Percentiles rank a stretch among this genome's conserved stretches.
Evolutionary conservation across 495 filamentous ascomycete genomes (phyloP).

Genomic region (Penicillium arizonense): DNA sequence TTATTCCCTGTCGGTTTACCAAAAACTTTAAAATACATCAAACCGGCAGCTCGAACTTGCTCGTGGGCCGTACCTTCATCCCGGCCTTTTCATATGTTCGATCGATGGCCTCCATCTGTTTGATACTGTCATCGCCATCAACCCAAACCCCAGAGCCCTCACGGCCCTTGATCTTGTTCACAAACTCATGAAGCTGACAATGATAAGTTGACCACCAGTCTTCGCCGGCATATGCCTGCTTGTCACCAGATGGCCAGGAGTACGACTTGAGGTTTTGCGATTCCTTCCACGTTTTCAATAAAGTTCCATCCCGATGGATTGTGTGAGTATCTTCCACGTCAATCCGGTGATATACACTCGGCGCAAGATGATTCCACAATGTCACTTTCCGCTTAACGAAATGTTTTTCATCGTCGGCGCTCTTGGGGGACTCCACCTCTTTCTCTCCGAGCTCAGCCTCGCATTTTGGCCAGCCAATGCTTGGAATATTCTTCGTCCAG

Average conservation of each 20-base stretch:
- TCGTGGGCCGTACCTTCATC: slow-evolving; percentile 23
- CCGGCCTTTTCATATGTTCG: slow-evolving; percentile 49
- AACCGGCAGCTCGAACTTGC: slow-evolving; percentile 8
- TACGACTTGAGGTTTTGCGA: slow-evolving; percentile 46
- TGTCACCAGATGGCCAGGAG: slow-evolving; percentile 40
- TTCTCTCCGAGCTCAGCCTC: slow-evolving; percentile 23
- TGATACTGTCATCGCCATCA: slow-evolving; percentile 47
- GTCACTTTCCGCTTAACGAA: slow-evolving; percentile 37
- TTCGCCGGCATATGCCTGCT: not conserved
- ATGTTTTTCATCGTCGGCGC: slow-evolving; percentile 22
- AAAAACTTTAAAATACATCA: too few relatives aligned
- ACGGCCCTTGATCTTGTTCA: slow-evolving; percentile 48
- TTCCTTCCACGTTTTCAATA: slow-evolving; percentile 44
- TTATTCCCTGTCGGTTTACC: too few relatives aligned
- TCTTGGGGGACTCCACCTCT: slow-evolving; percentile 16
- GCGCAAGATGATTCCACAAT: slow-evolving; percentile 38
- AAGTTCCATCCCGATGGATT: slow-evolving; percentile 27
- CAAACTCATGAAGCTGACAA: slow-evolving; percentile 56
- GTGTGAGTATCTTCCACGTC: slow-evolving; percentile 44
- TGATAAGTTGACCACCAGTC: slow-evolving; percentile 51
- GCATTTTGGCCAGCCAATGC: slow-evolving; percentile 27
- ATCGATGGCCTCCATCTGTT: slow-evolving; percentile 54
- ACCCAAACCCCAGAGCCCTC: slow-evolving; percentile 47
- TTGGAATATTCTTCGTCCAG: slow-evolving; percentile 15
- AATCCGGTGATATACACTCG: slow-evolving; percentile 49